Evolutionary conservation across 2,329 filamentous ascomycete genomes (phyloP).

Genomic region (Cladosporium phlei): DNA sequence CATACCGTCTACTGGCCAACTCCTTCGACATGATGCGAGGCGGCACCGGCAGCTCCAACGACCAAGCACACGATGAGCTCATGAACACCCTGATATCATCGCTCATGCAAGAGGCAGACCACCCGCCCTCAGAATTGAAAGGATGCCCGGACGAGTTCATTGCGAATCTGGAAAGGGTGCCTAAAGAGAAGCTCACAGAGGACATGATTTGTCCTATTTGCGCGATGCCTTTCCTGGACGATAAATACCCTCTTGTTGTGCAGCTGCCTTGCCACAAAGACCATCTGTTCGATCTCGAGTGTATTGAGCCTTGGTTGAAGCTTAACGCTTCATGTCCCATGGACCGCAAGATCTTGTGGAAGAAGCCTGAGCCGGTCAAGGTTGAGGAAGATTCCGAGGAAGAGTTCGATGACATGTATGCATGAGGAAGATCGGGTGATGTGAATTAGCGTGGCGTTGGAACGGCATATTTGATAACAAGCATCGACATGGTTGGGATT

Average conservation of each 20-base stretch:
- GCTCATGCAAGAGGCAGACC: slow-evolving; percentile 52
- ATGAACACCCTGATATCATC: slow-evolving; percentile 53
- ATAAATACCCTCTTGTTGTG: slow-evolving; percentile 55
- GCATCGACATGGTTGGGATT: no score
- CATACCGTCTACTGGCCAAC: slow-evolving; percentile 57
- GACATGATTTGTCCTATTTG: slow-evolving; percentile 57
- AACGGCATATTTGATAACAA: no score
- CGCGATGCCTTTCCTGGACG: slow-evolving; percentile 57
- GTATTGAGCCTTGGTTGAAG: slow-evolving; percentile 60
- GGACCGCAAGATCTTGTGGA: slow-evolving; percentile 56
- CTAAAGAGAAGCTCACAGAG: slow-evolving; percentile 50
- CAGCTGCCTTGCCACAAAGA: slow-evolving; percentile 57
- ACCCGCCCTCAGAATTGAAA: slow-evolving; percentile 55
- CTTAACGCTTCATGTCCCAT: slow-evolving; percentile 61
- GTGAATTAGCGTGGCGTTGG: slow-evolving; percentile 15
- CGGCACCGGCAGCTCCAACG: slow-evolving; percentile 14
- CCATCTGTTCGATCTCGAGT: slow-evolving; percentile 62
- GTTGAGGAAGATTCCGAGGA: slow-evolving; percentile 45
- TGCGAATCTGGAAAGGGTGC: slow-evolving; percentile 56
- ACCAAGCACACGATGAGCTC: slow-evolving; percentile 34
- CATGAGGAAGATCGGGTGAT: slow-evolving; percentile 24
- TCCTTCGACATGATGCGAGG: slow-evolving; percentile 55
- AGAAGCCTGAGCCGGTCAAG: slow-evolving; percentile 34
- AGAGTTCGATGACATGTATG: slow-evolving; percentile 51
- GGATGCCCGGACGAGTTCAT: slow-evolving; percentile 59